Base-by-base conservation (phyloP, 805 yeast species). In the Spathaspora girioi region DNA sequence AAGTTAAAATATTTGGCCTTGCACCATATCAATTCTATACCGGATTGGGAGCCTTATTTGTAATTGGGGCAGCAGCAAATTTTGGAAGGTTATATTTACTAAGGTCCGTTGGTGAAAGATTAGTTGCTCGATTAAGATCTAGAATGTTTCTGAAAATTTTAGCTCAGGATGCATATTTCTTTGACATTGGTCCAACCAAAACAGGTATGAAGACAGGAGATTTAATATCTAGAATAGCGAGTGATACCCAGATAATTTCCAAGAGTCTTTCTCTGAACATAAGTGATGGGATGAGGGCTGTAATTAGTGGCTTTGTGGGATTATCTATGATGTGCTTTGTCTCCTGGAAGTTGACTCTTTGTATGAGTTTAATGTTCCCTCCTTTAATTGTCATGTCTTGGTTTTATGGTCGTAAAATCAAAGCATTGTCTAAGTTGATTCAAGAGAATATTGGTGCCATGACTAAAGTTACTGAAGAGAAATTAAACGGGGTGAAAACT, bases 401-500 rank as follows among this genome's bases (percentile, higher is more conserved):
- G 60, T 78, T 88, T 35, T 93, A 92, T 65, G 98, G 98, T 54
- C 79, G 84, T 51, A 76, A 82, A 56, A 87, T 93, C 43, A 84
- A 96, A 56, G 75, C 75, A 45, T 74, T 93, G 19, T 86, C 97
- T 1, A 79, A 87, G 51, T 78, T 79, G 46, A 82, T 92, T 45
- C 98, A 93, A 68, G 86, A 85, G 50, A 88, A 90, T 48, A 77
- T 93, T 50, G 98, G 98, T 43, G 80, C 78, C 7, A 75, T 94
- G 62, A 89, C 97, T 0, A 89, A 90, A 63, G 96, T 89, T 10
- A 85, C 96, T 7, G 98, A 93, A 62, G 97, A 93, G 60, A 92
- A 94, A 57, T 79, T 93, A 55, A 84, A 83, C 57, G 94, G 94
- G 29, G 79, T 91, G 20, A 83, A 82, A 59, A 91, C 97, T 0